Evolutionary conservation across 306 rosid genomes (phyloP), one percentile per base, ranked within the genome.

Genomic region (Rosa rugosa): DNA sequence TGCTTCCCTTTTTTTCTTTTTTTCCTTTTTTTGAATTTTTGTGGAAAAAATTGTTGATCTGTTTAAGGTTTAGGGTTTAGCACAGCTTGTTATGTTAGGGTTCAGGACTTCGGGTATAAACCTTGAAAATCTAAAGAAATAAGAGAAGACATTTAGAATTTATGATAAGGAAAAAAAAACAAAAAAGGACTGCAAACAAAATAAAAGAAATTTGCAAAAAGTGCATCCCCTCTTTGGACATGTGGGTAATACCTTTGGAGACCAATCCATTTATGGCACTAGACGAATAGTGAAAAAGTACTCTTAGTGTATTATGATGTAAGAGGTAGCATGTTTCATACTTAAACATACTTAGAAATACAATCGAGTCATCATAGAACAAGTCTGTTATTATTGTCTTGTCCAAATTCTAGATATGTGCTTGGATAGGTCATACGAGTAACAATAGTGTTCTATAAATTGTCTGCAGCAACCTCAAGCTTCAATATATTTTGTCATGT

Each of bases 401-500:
- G 11, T 11, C 11, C 6, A 59, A 59, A 44, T 45, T 60, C 8
- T 45, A 13, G 20, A 49, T 59, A 50, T 18, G 25, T 60, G 17
- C 45, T 74, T 5, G 62, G 47, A 50, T 14, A 54, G 10, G 23
- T 54, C 31, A 5, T 22, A 23, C 2, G 67, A 60, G 67, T 25
- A 25, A 23, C 38, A 60, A 72, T 11, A 11, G 40, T 38, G n/a
- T 22, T 42, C 22, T 7, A 59, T 25, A 44, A 44, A 60, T 60
- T 42, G 59, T 75, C 31, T 11, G 45, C 79, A 75, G 70, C 44
- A 60, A 34, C 71, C 16, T 17, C 62, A 40, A 50, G 59, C 59
- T 62, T 27, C 18, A 8, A 42, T 57, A 74, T 59, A 57, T n/a
- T 22, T 40, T 25, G 25, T 57, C 12, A 25, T 23, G 54, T 17